These are phyloP conservation scores for Rhytidiadelphus loreus DNA, from an alignment of 225 moss, liverwort and hornwort genomes.

Conservation along the genomic window DNA sequence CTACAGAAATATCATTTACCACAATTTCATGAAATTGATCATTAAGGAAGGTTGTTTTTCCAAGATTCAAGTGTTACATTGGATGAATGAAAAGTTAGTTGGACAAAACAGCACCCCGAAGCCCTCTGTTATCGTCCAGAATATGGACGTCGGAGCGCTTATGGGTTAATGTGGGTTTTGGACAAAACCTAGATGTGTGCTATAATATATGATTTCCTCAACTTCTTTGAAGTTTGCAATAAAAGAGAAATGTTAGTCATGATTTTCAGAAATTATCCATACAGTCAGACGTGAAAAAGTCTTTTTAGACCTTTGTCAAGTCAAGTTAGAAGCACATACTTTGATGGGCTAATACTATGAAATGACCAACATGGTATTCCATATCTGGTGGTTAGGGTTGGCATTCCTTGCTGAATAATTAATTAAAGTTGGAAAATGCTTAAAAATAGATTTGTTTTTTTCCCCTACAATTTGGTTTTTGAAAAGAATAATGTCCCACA, in stretches of 20 bases:
- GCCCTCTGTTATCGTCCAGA: too few relatives aligned
- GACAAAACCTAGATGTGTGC: too few relatives aligned
- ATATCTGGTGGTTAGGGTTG: neutral
- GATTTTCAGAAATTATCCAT: too few relatives aligned
- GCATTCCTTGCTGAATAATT: neutral
- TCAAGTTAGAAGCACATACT: neutral
- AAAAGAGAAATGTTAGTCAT: neutral
- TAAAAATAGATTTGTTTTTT: neutral
- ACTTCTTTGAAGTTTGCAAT: neutral
- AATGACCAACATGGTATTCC: too few relatives aligned
- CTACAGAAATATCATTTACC: too few relatives aligned
- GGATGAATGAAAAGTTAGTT: too few relatives aligned
- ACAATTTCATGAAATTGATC: too few relatives aligned
- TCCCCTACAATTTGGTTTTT: neutral
- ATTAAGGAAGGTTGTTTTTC: too few relatives aligned
- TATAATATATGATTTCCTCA: neutral
- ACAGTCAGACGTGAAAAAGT: too few relatives aligned
- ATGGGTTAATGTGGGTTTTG: neutral
- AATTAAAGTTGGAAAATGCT: neutral
- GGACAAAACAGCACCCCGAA: too few relatives aligned
- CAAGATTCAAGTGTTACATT: too few relatives aligned
- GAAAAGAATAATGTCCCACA: neutral
- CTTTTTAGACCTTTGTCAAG: neutral
- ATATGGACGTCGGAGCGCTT: too few relatives aligned
- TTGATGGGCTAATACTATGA: neutral